Base-by-base conservation (phyloP, 129 eudicot species). In the Deinandra increscens region DNA sequence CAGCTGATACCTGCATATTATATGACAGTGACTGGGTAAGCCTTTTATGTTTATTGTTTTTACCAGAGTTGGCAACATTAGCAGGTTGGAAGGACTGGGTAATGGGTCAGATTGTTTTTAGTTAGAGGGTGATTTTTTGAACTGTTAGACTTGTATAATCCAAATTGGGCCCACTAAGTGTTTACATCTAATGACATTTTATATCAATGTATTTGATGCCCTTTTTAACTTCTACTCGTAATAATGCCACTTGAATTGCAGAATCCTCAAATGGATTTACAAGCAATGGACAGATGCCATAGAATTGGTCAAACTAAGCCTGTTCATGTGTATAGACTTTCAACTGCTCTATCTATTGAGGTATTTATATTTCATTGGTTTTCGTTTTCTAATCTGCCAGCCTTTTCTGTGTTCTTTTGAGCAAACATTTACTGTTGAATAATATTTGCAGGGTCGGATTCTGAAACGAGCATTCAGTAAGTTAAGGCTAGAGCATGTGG, bases 241-340 rank as follows among this genome's bases (percentile, higher is more conserved):
- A 62, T 7, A 46, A 10, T 51, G 23, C 1, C 8, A 61, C 75
- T 74, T 77, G 79, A 60, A 22, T 68, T 74, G 13, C 96, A 94
- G 99, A 94, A 94, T 58, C 99, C 99, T 33, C 99, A 94, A 86
- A 87, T 90, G 96, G 99, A 94, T 82, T 79, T 94, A 64, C 99
- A 94, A 81, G 99, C 99, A 15, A 94, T 94, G 99, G 99, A 94
- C 59, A 85, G 99, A 34, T 94, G 99, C 75, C 99, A 94, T 48
- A 85, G 99, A 78, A 94, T 94, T 31, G 99, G 99, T 31, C 99
- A 94, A 71, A 94, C 99, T 31, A 94, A 94, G 79, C 99, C 99
- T 66, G 99, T 94, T 72, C 99, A 94, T 73, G 97, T 94, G 17
- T 94, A 94, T 73, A 80, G 99, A 81, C 93, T 94, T 36, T 87